Base-by-base conservation (phyloP, 305 asterid species). In the Nicotiana rustica region DNA sequence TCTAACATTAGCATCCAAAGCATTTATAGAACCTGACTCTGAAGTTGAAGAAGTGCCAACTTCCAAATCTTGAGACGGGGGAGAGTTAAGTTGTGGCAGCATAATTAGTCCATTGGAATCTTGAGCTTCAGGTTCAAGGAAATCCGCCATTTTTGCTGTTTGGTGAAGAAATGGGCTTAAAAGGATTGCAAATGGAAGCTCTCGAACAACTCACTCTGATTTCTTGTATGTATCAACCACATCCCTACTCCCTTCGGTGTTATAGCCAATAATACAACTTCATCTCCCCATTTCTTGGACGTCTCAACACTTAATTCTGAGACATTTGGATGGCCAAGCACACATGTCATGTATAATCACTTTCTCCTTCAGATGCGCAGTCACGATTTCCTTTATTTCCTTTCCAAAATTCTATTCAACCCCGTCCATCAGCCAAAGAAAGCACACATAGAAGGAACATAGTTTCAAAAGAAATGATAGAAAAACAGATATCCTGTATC, bases 201-300 rank as follows among this genome's bases (percentile, higher is more conserved):
- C 33, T 31, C 33, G 33, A 31, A 31, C 33, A 31, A 31, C 33
- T 31, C 33, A 31, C 33, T 31, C 33, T 25, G 29, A 25, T 25
- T 25, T 25, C 29, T 25, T 25, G 29, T 25, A 25, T 25, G 29
- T 25, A 25, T 88, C 69, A 8, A 92, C 97, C n/a, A 92, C 92
- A 82, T 89, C 93, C 86, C 89, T 88, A 49, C 97, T 92, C 12
- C 95, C 97, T 85, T 88, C 88, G 0, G 97, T 95, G 78, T 92
- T 91, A 75, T 93, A 91, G 0, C 93, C 90, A 75, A 92, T 93
- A 21, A 92, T 89, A 67, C 97, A 79, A 90, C 93, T 83, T 92
- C 90, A 64, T 93, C 97, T 25, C 91, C 82, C 70, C 91, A 91
- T 55, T 77, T 84, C 82, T 79, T 89, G 14, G 93, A 93, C 17